Conservation (phyloP, 176 grass and related monocot species). For the Secale cereale region DNA sequence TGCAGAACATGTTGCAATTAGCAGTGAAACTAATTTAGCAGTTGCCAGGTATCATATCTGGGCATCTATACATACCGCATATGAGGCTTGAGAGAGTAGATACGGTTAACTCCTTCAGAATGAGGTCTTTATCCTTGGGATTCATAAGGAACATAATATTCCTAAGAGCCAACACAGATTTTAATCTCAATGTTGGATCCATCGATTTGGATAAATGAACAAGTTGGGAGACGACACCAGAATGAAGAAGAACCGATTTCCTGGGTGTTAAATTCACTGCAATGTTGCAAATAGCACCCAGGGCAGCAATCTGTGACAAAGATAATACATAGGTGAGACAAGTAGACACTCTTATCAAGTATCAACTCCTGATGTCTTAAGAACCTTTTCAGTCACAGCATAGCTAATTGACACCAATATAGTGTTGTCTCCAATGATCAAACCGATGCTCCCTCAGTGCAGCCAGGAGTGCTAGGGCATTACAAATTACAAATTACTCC, state of each 20-base stretch:
- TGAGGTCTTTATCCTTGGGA: slow-evolving; percentile 75
- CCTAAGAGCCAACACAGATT: slow-evolving; percentile 81
- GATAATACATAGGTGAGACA: not conserved
- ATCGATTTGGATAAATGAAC: slow-evolving; percentile 83
- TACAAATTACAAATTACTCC: not conserved
- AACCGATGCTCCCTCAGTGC: not conserved
- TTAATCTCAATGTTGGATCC: slow-evolving; percentile 74
- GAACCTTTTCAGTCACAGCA: not conserved
- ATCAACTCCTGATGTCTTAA: not conserved
- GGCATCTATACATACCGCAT: slow-evolving; percentile 56
- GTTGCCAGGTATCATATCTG: slow-evolving; percentile 4
- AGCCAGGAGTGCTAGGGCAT: not conserved
- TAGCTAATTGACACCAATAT: slow-evolving; percentile 8
- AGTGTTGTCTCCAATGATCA: slow-evolving; percentile 5
- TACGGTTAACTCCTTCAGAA: slow-evolving; percentile 71
- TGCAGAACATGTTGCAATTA: slow-evolving; percentile 42
- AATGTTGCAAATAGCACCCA: slow-evolving; percentile 91
- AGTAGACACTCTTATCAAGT: not conserved
- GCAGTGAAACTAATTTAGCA: slow-evolving; percentile 11
- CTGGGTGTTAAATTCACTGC: slow-evolving; percentile 72
- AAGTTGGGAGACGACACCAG: slow-evolving; percentile 66
- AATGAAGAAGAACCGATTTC: slow-evolving; percentile 77
- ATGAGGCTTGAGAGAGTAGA: slow-evolving; percentile 76
- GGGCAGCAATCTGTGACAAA: slow-evolving; percentile 68
- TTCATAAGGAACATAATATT: slow-evolving; percentile 95